Percentiles rank a stretch among this genome's conserved stretches.
phyloP scores from a whole-genome alignment of 345 rosid genomes.

The Moringa oleifera region DNA sequence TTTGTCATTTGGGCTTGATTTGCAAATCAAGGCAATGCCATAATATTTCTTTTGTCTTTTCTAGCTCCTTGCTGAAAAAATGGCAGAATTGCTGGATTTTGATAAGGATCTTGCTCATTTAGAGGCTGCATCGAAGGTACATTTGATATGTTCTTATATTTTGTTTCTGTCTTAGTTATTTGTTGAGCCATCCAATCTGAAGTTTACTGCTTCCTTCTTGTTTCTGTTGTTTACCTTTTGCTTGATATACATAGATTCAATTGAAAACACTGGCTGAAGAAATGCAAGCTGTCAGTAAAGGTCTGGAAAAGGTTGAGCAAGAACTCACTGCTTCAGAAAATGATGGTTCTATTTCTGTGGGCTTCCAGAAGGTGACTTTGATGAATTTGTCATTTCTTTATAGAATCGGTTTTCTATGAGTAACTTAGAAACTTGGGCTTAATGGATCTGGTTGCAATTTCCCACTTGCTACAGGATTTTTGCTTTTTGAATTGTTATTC shows the following conservation, averaged over 20 bases:
- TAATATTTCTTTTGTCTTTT: constrained; percentile 10
- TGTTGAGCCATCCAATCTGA: not conserved
- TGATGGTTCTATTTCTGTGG: constrained; percentile 78
- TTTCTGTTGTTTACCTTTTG: constrained; percentile 7
- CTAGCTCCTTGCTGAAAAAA: constrained; percentile 91
- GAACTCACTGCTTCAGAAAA: constrained; percentile 79
- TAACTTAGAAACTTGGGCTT: not conserved
- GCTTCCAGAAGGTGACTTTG: constrained; percentile 75
- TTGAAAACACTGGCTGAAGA: constrained; percentile 94
- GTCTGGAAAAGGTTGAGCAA: constrained; percentile 91
- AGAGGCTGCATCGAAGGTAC: constrained; percentile 97
- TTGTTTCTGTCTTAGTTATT: constrained; percentile 14
- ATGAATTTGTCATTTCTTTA: not conserved
- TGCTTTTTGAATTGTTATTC: not conserved
- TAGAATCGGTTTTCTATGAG: not conserved
- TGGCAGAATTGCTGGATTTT: constrained; percentile 90
- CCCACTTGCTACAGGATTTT: not conserved
- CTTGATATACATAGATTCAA: constrained; percentile 57
- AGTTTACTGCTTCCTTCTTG: not conserved
- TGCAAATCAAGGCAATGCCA: not conserved
- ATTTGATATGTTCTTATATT: not conserved
- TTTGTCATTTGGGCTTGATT: not conserved
- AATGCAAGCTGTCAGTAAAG: constrained; percentile 97
- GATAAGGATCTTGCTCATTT: constrained; percentile 80
- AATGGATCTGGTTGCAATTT: not conserved